Conservation (phyloP, 2,329 filamentous ascomycete genomes). For the Botrytis byssoidea region DNA sequence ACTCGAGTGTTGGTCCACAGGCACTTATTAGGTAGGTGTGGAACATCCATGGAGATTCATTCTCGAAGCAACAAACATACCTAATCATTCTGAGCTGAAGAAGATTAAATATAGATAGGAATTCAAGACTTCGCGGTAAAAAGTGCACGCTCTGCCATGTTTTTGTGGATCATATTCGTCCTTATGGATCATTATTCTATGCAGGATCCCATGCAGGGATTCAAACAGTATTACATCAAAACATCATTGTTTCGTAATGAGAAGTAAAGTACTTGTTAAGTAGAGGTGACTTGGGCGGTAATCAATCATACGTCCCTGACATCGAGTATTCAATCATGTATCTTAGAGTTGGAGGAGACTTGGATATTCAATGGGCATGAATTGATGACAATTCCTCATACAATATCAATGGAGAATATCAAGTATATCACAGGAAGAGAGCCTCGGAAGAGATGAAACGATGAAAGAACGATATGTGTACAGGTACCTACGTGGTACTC, state of each 20-base stretch:
- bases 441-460: neutral
- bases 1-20: neutral
- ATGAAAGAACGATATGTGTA: neutral
- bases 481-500: neutral
- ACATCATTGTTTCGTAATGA: neutral
- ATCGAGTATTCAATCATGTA: neutral
- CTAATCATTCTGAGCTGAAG: neutral
- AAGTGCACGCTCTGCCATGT: conserved; percentile 8
- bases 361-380: neutral
- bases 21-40: neutral
- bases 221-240: neutral
- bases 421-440: neutral
- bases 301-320: neutral
- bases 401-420: neutral
- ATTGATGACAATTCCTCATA: neutral
- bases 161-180: conserved; percentile 5
- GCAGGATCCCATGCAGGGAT: conserved; percentile 16
- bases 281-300: neutral
- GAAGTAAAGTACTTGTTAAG: neutral
- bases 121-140: neutral
- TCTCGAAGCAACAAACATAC: neutral
- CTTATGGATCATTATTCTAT: neutral
- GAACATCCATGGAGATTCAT: neutral
- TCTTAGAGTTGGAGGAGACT: neutral
- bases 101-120: neutral